Conservation (phyloP, 106 monocot species). For the Vanilla planifolia region DNA sequence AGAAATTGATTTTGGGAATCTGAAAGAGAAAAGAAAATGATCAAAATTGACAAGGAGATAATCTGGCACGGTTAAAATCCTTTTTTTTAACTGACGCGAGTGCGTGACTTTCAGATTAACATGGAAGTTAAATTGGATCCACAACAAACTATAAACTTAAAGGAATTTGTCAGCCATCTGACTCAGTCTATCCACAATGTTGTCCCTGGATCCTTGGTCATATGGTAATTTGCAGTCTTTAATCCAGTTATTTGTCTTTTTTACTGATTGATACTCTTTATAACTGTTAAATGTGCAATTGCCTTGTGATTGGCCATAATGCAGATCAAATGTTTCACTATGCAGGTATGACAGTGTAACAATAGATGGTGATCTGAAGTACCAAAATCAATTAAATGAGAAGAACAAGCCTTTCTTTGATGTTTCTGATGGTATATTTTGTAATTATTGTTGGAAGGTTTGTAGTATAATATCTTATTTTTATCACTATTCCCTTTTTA, state of each 20-base stretch:
- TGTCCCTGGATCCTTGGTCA: conserved; percentile 80
- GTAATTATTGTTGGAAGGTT: conserved; percentile 85
- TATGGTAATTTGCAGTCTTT: conserved; percentile 47
- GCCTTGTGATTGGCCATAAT: no score
- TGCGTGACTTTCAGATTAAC: conserved; percentile 63
- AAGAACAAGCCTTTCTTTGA: conserved; percentile 96
- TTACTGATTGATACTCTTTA: neutral
- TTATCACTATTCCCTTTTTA: conserved; percentile 2
- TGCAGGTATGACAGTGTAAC: conserved; percentile 95
- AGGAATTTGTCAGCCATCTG: conserved; percentile 74
- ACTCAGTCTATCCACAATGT: conserved; percentile 57
- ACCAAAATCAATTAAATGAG: conserved; percentile 69
- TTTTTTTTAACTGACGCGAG: conserved; percentile 1
- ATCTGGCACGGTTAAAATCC: no score
- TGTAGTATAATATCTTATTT: neutral
- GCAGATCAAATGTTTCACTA: conserved; percentile 6
- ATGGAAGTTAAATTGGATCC: conserved; percentile 60
- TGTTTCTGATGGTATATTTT: conserved; percentile 91
- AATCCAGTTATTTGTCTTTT: conserved; percentile 5
- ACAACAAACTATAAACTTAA: conserved; percentile 53
- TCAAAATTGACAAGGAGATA: no score
- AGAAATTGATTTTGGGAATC: no score
- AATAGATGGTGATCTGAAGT: conserved; percentile 51
- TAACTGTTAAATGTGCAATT: neutral
- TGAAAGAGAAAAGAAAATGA: no score